phyloP scores from a whole-genome alignment of 495 filamentous ascomycete genomes.

The Hypomontagnella monticulosa region DNA sequence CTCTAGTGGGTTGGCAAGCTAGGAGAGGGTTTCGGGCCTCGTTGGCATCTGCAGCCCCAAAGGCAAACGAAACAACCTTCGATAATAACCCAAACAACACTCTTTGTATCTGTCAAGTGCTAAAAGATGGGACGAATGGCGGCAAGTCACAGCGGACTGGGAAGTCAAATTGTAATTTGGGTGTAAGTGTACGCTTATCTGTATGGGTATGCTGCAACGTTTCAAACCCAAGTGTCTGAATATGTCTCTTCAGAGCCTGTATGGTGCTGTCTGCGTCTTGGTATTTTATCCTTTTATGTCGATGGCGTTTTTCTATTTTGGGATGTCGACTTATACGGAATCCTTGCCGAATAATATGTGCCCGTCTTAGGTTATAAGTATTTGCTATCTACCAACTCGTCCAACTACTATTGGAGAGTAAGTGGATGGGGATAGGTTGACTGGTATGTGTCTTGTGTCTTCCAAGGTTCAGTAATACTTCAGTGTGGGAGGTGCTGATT shows the following conservation, averaged over 20 bases:
- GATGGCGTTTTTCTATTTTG: no score
- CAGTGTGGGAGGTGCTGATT: background rate
- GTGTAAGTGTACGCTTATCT: no score
- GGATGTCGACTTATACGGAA: no score
- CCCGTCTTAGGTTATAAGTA: no score
- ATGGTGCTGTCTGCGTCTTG: no score
- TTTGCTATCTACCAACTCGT: no score
- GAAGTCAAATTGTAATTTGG: no score
- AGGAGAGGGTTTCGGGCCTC: conserved; percentile 29
- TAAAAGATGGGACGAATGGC: background rate
- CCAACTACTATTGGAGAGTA: conserved; percentile 8
- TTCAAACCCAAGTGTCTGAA: no score
- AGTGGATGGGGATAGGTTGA: conserved; percentile 10
- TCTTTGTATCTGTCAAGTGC: background rate
- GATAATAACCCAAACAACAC: background rate
- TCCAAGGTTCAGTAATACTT: background rate
- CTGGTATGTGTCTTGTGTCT: background rate
- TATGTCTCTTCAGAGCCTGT: no score
- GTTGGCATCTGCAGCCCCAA: conserved; percentile 35
- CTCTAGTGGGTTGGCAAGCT: conserved; percentile 13
- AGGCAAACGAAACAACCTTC: conserved; percentile 25
- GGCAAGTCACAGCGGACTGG: background rate
- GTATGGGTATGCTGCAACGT: no score
- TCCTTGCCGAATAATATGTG: no score
- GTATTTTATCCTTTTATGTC: no score